Evolutionary conservation across 176 grass and related monocot genomes (phyloP).

Genomic region (Elymus sibiricus): DNA sequence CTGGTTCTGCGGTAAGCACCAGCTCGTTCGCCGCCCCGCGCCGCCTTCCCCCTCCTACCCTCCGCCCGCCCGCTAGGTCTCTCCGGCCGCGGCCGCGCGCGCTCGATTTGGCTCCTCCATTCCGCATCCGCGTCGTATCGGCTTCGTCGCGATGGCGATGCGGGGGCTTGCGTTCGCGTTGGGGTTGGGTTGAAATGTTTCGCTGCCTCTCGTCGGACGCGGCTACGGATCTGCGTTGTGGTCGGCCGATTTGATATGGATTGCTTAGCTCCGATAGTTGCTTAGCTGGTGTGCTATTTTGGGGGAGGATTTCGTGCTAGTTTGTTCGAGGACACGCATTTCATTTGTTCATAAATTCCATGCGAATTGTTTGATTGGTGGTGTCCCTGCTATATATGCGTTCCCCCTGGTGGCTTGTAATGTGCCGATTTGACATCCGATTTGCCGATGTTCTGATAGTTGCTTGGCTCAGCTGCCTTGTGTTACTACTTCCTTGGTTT

Average conservation of each 20-base stretch:
- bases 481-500: background rate
- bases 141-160: background rate
- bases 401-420: background rate
- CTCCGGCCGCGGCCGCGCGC: background rate
- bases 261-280: background rate
- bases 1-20: constrained; percentile 35
- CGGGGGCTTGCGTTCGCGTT: background rate
- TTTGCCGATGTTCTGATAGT: background rate
- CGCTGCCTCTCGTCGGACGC: background rate
- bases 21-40: background rate
- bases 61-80: too few relatives aligned
- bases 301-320: background rate
- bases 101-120: background rate
- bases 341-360: background rate
- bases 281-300: background rate
- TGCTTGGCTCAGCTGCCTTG: background rate
- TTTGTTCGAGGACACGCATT: background rate
- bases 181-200: background rate
- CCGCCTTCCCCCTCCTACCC: background rate
- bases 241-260: background rate
- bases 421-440: background rate
- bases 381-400: too few relatives aligned
- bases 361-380: background rate
- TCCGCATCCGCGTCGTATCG: background rate
- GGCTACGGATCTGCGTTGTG: background rate